These are phyloP conservation scores for Penicillium coprophilum DNA, from an alignment of 495 filamentous ascomycete genomes.

Conservation along the genomic window DNA sequence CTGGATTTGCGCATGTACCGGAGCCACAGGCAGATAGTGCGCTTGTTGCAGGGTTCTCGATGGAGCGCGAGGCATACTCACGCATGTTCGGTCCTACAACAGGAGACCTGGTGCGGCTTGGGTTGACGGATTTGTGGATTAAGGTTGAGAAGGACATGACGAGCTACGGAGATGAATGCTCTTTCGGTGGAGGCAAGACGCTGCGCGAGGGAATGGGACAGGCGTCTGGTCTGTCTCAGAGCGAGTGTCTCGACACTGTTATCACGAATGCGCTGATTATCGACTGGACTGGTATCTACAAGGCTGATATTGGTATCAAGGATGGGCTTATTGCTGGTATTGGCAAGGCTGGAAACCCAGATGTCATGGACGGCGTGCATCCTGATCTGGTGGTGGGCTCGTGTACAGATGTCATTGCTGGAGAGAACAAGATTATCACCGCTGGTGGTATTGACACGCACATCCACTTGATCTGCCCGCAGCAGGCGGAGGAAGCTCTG, in stretches of 20 bases:
- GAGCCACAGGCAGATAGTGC: constrained; percentile 58
- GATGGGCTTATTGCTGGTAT: constrained; percentile 85
- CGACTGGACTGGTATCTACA: constrained; percentile 92
- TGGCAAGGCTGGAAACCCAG: constrained; percentile 95
- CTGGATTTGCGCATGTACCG: constrained; percentile 75
- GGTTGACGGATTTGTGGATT: constrained; percentile 87
- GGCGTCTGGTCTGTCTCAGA: constrained; percentile 69
- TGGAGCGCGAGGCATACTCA: constrained; percentile 76
- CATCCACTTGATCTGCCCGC: constrained; percentile 96
- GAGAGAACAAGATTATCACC: constrained; percentile 89
- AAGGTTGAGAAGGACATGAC: constrained; percentile 87
- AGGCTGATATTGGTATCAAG: constrained; percentile 95
- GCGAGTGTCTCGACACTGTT: constrained; percentile 77
- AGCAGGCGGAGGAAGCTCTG: constrained; percentile 85
- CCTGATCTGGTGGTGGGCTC: constrained; percentile 78
- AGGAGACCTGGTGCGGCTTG: constrained; percentile 79
- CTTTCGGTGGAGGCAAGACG: constrained; percentile 94
- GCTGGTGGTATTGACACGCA: constrained; percentile 91
- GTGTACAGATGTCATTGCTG: constrained; percentile 95
- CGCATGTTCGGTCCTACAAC: constrained; percentile 92
- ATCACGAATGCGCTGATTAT: constrained; percentile 92
- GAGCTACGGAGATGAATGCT: constrained; percentile 88
- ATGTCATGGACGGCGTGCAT: constrained; percentile 90
- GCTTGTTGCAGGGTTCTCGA: constrained; percentile 58
- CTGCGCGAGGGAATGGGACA: constrained; percentile 96